Evolutionary conservation across 495 filamentous ascomycete species (phyloP), one percentile per base, ranked within the genome.

Genomic region (Penicillium coffeae): DNA sequence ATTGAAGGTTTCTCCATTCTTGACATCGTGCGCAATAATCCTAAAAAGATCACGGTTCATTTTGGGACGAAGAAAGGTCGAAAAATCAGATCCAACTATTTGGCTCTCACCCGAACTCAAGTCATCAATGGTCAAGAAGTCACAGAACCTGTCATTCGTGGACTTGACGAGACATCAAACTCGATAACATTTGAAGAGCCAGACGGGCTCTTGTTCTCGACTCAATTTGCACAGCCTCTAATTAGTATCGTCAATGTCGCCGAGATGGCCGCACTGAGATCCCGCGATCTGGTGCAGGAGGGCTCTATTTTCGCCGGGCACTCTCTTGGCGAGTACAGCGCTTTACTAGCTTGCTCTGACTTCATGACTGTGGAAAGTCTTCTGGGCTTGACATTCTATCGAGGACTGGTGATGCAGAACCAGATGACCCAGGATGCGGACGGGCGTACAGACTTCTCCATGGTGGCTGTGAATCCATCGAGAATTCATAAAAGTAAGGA

Each of bases 61-160:
- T 98, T 98, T 60, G 93, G 94, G 69, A 94, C 94, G 50, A 89
- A 91, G 50, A 86, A 89, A 21, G 93, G 93, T 56, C 97, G 96
- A 71, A 89, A 90, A 25, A 98, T 98, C 52, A 87, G 94, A 45
- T 82, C 94, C 61, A 97, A 97, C 68, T 98, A 98, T 77, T 96
- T 97, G 90, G 83, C 91, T 21, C 97, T 98, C 94, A 96, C 94
- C 48, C 97, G 96, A 71, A 93, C 97, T 72, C 89, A 90, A 4
- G 89, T 98, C 30, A 85, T 85, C 38, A 74, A 87, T 6, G 93
- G 97, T 81, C 4, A 86, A 92, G 71, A 96, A 96, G 70, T 96
- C 94, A 1, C 92, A 98, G 74, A 95, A 93, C n/a, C n/a, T 73
- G 97, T 98, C 62, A 97, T 98, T 83, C 96, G 96, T 73, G 90